Evolutionary conservation across 1,284 basidiomycete genomes (phyloP).

Genomic region (Ceratobasidium sp.): DNA sequence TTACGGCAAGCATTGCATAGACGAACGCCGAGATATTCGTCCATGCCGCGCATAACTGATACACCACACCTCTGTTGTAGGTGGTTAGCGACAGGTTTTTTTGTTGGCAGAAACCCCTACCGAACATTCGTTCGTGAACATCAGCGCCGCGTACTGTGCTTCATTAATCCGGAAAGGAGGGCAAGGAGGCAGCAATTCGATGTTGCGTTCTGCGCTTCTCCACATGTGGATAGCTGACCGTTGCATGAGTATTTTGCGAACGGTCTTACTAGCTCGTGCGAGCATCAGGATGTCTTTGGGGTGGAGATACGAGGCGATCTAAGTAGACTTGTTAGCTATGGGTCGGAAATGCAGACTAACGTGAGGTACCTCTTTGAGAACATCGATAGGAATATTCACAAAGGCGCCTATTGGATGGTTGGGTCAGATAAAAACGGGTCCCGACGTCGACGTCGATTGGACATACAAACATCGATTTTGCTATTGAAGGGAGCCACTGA

Average conservation of each 20-base stretch:
- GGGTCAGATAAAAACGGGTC: not conserved
- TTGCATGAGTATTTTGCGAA: conserved; percentile 25
- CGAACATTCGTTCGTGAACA: conserved; percentile 34
- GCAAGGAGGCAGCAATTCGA: conserved; percentile 32
- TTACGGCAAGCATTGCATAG: conserved; percentile 36
- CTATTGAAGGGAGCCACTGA: not conserved
- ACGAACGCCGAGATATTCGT: conserved; percentile 32
- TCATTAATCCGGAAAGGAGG: conserved; percentile 11
- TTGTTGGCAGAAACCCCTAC: not conserved
- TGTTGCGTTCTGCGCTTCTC: conserved; percentile 26
- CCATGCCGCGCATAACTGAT: conserved; percentile 12
- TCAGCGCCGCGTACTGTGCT: conserved; percentile 29
- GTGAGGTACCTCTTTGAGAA: conserved; percentile 28
- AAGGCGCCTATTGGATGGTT: conserved; percentile 9
- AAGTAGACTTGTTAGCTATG: not conserved
- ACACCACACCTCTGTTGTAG: conserved; percentile 8
- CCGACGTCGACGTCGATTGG: too few relatives aligned
- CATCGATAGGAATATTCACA: conserved; percentile 8
- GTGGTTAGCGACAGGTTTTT: not conserved
- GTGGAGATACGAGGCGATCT: conserved; percentile 20
- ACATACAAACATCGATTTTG: not conserved
- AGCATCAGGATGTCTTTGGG: conserved; percentile 23
- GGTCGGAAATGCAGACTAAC: not conserved
- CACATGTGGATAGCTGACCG: conserved; percentile 30
- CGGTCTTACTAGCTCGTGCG: conserved; percentile 24